These are phyloP conservation scores for Maudiozyma saulgeensis DNA, from an alignment of 805 yeast genomes.

Conservation along the genomic window DNA sequence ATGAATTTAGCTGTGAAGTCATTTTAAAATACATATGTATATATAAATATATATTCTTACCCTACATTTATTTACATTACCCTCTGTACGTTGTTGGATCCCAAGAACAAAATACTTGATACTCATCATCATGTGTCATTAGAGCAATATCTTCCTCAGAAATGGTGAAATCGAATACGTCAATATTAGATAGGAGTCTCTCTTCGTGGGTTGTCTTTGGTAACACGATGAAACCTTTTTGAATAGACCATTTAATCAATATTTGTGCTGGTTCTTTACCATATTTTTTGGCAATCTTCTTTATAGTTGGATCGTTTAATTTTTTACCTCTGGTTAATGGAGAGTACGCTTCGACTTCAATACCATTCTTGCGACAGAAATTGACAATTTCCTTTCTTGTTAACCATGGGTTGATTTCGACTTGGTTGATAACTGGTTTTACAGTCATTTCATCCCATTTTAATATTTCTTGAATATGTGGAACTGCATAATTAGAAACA, in stretches of 20 bases:
- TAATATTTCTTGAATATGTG: constrained; percentile 51
- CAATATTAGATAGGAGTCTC: constrained; percentile 46
- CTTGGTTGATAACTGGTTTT: constrained; percentile 67
- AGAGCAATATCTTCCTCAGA: not conserved
- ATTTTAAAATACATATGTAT: not conserved
- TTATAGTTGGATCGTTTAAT: constrained; percentile 44
- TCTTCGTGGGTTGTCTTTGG: constrained; percentile 50
- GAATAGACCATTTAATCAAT: constrained; percentile 62
- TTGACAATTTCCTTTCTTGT: constrained; percentile 54
- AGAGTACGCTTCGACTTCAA: constrained; percentile 64
- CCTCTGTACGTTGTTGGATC: constrained; percentile 1
- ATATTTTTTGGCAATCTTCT: constrained; percentile 39
- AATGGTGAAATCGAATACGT: constrained; percentile 38
- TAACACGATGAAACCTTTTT: constrained; percentile 59
- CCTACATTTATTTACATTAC: not conserved
- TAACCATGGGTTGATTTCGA: constrained; percentile 78
- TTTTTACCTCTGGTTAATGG: constrained; percentile 61
- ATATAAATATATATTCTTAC: not conserved
- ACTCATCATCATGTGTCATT: not conserved
- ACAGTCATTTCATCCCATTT: constrained; percentile 43
- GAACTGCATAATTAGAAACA: constrained; percentile 62
- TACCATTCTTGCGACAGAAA: constrained; percentile 44
- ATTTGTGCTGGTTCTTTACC: constrained; percentile 50
- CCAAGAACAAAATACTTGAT: not conserved
- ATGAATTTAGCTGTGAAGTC: no score